phyloP scores from a whole-genome alignment of 371 early-diverging fungal species.

The Gilbertella persicaria region DNA sequence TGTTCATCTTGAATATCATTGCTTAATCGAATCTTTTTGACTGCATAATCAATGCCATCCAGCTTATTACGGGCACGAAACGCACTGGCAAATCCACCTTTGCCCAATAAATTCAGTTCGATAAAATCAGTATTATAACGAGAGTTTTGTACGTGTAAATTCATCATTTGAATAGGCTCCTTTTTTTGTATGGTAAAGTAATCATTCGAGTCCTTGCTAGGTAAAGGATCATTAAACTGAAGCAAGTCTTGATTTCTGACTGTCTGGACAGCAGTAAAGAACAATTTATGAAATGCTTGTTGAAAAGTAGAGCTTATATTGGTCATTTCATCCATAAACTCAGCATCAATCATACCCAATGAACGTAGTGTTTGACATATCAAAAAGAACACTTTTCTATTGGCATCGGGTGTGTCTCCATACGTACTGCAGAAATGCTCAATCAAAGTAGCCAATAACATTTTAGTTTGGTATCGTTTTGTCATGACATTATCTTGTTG shows the following conservation, averaged over 20 bases:
- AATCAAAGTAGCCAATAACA: constrained; percentile 72
- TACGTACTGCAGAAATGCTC: constrained; percentile 87
- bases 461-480: constrained; percentile 66
- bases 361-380: constrained; percentile 65
- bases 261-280: constrained; percentile 74
- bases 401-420: constrained; percentile 81
- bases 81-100: constrained; percentile 95
- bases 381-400: constrained; percentile 80
- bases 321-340: constrained; percentile 78
- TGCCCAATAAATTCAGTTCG: constrained; percentile 77
- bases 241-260: constrained; percentile 47
- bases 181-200: not conserved
- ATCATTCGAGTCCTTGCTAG: not conserved
- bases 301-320: constrained; percentile 79
- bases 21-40: constrained; percentile 78
- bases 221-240: constrained; percentile 15
- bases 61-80: constrained; percentile 72
- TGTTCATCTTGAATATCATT: constrained; percentile 39
- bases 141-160: constrained; percentile 61
- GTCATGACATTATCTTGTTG: no score
- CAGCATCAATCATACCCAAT: constrained; percentile 80
- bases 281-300: constrained; percentile 79
- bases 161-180: constrained; percentile 5
- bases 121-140: constrained; percentile 87
- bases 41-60: constrained; percentile 87